Evolutionary conservation across 805 yeast genomes (phyloP), one percentile per base, ranked within the genome.

Genomic region (Candida boleticola): DNA sequence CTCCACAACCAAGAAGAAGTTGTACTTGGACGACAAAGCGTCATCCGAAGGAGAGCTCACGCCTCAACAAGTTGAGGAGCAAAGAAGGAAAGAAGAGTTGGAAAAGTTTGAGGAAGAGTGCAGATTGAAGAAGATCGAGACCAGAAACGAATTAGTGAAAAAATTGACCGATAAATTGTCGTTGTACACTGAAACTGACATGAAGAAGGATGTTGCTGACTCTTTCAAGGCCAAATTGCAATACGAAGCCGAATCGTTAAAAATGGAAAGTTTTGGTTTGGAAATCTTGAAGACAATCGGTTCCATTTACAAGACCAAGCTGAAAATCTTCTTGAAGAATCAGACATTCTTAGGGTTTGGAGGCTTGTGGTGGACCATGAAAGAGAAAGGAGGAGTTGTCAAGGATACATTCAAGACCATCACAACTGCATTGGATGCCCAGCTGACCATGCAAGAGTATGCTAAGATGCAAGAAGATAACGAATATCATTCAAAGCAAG

Each of bases 191-290:
- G 74, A 68, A 45, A 63, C 76, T 2, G 74, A 70, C 37, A 68
- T 68, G 68, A 63, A 67, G 29, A 68, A 60, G 9, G 72, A 76
- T 46, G 65, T 66, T n/a, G 66, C 62, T 9, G 58, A 54, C 29
- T 62, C 73, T 18, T 92, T 89, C 60, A 66, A 74, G 45, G 73
- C 71, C 42, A 83, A 85, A 58, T 74, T 86, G 51, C 74, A 73
- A 47, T 80, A 83, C 54, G 98, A 93, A 61, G 96, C 95, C 13
- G 93, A 90, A 57, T 70, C 81, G 22, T 69, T 86, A 49, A 85
- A 85, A 52, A 77, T 83, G 80, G 93, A 86, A 60, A 84, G 92
- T 18, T 86, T 86, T 63, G 95, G 95, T n/a, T 63, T 85, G 25
- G 89, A 86, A 55, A 84, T 86, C 27, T 72, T 87, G 37, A 93